These are phyloP conservation scores for Mycena citricolor DNA, from an alignment of 1,284 basidiomycete genomes.

Conservation along the genomic window DNA sequence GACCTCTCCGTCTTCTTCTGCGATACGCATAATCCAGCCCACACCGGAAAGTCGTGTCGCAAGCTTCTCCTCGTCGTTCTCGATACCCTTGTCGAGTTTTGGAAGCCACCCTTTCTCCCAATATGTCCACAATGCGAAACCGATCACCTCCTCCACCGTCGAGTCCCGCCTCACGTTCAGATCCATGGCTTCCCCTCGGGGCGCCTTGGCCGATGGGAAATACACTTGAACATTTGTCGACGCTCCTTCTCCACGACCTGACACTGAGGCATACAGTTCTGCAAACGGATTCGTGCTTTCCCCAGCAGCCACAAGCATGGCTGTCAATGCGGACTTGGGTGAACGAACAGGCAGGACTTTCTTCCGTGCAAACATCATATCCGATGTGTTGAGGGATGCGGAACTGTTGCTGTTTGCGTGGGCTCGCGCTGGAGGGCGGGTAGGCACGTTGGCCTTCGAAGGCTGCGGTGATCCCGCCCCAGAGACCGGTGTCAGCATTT, in stretches of 20 bases:
- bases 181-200: constrained; percentile 55
- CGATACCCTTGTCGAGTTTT: constrained; percentile 65
- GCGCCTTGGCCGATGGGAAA: constrained; percentile 81
- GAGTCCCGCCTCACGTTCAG: constrained; percentile 84
- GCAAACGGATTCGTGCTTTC: constrained; percentile 76
- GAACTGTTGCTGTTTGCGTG: constrained; percentile 5
- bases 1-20: constrained; percentile 96
- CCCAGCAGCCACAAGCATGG: constrained; percentile 62
- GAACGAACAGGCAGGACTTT: constrained; percentile 39
- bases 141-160: constrained; percentile 93
- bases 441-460: constrained; percentile 22
- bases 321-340: constrained; percentile 60
- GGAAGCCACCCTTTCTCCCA: constrained; percentile 88
- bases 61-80: constrained; percentile 61
- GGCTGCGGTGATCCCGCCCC: constrained; percentile 21
- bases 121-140: constrained; percentile 88
- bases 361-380: constrained; percentile 51
- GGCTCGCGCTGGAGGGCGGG: constrained; percentile 24
- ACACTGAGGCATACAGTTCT: constrained; percentile 78
- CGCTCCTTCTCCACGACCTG: constrained; percentile 66
- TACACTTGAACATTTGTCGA: constrained; percentile 76
- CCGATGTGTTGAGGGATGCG: constrained; percentile 26
- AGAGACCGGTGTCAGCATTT: constrained; percentile 32
- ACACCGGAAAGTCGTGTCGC: constrained; percentile 67
- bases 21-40: constrained; percentile 94